Evolutionary conservation across 2,329 filamentous ascomycete genomes (phyloP).

Genomic region (Fusarium tupiense): DNA sequence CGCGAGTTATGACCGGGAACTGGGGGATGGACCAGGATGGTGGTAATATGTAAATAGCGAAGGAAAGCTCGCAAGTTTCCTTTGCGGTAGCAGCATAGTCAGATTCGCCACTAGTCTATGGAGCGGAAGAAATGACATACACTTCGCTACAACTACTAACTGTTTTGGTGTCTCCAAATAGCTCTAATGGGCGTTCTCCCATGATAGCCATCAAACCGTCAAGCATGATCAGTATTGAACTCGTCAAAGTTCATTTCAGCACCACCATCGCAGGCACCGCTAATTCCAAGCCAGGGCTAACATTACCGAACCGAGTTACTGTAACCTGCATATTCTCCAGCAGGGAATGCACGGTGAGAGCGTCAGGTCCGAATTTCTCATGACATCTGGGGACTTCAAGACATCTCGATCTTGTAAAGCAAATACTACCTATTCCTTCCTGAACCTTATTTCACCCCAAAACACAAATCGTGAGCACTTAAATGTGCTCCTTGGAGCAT

Average conservation of each 20-base stretch:
- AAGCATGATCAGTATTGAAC: not conserved
- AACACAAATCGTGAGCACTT: not conserved
- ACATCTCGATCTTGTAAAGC: not conserved
- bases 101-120: too few relatives aligned
- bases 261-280: too few relatives aligned
- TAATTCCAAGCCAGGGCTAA: fast-evolving
- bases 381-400: fast-evolving
- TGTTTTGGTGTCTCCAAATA: fast-evolving
- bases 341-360: not conserved
- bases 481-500: not conserved
- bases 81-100: too few relatives aligned
- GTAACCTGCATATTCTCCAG: fast-evolving
- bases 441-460: fast-evolving
- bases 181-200: not conserved
- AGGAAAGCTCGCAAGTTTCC: too few relatives aligned
- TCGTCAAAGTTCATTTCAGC: not conserved
- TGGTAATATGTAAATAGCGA: not conserved
- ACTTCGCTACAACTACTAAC: too few relatives aligned
- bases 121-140: too few relatives aligned
- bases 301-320: too few relatives aligned
- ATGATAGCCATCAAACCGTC: not conserved
- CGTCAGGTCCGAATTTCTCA: not conserved
- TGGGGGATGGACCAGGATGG: not conserved
- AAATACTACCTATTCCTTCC: not conserved
- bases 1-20: not conserved